These are phyloP conservation scores for Russula lepida DNA, from an alignment of 768 basidiomycete species.

Conservation along the genomic window DNA sequence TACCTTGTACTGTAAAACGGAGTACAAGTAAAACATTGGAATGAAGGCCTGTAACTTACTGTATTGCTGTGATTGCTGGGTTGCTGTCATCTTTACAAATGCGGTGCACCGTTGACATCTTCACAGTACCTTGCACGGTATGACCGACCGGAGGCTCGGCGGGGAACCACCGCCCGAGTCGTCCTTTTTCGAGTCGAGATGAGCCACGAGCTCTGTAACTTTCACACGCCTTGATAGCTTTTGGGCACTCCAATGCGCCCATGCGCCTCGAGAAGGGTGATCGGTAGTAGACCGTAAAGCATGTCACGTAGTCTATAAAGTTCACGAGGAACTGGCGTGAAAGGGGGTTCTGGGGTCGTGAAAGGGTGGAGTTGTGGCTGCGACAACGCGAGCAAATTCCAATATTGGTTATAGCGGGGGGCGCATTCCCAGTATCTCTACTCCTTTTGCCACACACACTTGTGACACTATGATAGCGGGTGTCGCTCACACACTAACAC, in stretches of 20 bases:
- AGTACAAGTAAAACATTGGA: neutral
- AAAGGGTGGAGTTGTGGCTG: conserved; percentile 4
- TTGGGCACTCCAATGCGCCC: neutral
- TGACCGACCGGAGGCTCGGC: neutral
- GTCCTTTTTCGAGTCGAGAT: neutral
- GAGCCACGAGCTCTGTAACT: neutral
- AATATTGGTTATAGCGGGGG: neutral
- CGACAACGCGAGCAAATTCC: neutral
- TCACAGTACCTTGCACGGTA: neutral
- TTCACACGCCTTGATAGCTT: neutral
- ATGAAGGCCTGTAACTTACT: neutral
- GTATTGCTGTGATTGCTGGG: neutral
- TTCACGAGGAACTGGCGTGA: conserved; percentile 5
- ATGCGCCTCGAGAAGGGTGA: neutral
- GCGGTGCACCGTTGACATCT: neutral
- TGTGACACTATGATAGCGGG: neutral
- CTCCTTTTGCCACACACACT: neutral
- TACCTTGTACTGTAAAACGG: conserved; percentile 10
- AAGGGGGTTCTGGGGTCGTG: conserved; percentile 12
- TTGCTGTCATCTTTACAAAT: neutral
- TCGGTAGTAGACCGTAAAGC: neutral
- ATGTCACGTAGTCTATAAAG: neutral
- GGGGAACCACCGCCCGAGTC: neutral
- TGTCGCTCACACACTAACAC: neutral
- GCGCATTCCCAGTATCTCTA: neutral